Percentiles rank a stretch among this genome's conserved stretches.
Evolutionary conservation across 1,139 yeast genomes (phyloP).

Genomic region (Diutina neorugosa): DNA sequence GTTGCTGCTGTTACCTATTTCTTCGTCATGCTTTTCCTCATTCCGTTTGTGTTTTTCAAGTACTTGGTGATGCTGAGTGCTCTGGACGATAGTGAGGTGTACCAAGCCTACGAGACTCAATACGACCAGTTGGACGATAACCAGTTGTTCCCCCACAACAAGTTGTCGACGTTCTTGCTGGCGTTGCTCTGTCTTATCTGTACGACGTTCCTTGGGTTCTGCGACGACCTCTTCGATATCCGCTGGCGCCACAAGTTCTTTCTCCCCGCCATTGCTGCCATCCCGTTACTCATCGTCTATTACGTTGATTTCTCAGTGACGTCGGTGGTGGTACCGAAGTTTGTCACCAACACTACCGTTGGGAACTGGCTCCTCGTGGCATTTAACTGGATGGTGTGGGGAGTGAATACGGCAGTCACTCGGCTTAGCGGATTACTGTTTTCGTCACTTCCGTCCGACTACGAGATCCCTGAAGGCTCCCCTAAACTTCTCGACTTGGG

Average conservation of each 20-base stretch:
- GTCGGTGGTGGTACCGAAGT: slow-evolving; percentile 72
- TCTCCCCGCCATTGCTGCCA: slow-evolving; percentile 86
- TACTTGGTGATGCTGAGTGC: slow-evolving; percentile 44
- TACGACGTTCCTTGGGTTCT: slow-evolving; percentile 75
- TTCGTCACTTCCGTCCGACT: slow-evolving; percentile 24
- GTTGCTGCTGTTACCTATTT: slow-evolving; percentile 74
- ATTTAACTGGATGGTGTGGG: slow-evolving; percentile 15
- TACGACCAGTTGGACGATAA: slow-evolving; percentile 20
- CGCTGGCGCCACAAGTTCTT: slow-evolving; percentile 97
- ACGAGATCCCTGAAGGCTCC: slow-evolving; percentile 13
- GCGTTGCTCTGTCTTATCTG: slow-evolving; percentile 76
- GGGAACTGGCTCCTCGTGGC: slow-evolving; percentile 14
- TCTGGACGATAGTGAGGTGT: slow-evolving; percentile 23
- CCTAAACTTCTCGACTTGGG: slow-evolving; percentile 61
- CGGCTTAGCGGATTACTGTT: slow-evolving; percentile 26
- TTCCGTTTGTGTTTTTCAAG: slow-evolving; percentile 82
- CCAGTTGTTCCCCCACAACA: slow-evolving; percentile 66
- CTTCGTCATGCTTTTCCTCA: slow-evolving; percentile 69
- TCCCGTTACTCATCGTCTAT: slow-evolving; percentile 83
- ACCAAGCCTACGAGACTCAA: slow-evolving; percentile 24
- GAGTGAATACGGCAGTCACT: slow-evolving; percentile 24
- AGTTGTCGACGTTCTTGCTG: slow-evolving; percentile 74
- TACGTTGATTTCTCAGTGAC: slow-evolving; percentile 93
- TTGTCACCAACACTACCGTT: slow-evolving; percentile 27
- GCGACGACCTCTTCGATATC: slow-evolving; percentile 90